Conservation (phyloP, 1,284 basidiomycete genomes). For the Leucoagaricus sp. region DNA sequence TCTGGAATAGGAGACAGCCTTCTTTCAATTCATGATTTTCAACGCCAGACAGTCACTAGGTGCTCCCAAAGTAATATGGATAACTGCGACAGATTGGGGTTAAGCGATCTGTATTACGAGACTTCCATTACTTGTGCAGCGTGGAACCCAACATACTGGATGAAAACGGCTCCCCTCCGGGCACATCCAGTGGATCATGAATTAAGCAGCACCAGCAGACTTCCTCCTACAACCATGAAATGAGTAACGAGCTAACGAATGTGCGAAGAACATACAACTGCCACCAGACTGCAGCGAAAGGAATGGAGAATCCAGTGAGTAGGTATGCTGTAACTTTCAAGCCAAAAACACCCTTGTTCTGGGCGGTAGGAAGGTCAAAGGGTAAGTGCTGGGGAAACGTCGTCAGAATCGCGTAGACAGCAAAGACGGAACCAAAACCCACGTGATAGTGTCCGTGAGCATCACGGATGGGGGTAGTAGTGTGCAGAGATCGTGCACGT, state of each 20-base stretch:
- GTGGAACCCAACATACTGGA: no score
- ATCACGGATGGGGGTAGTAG: slow-evolving; percentile 37
- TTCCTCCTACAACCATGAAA: slow-evolving; percentile 33
- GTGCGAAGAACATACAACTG: slow-evolving; percentile 58
- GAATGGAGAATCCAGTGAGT: slow-evolving; percentile 61
- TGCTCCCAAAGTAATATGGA: no score
- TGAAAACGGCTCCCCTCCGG: no score
- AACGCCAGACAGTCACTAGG: no score
- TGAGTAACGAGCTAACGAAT: slow-evolving; percentile 3
- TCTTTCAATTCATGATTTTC: no score
- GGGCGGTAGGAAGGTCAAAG: slow-evolving; percentile 54
- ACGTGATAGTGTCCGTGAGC: slow-evolving; percentile 65
- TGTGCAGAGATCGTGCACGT: slow-evolving; percentile 39
- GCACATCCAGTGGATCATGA: no score
- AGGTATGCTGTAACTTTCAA: slow-evolving; percentile 59
- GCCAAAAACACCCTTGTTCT: slow-evolving; percentile 58
- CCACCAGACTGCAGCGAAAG: slow-evolving; percentile 60
- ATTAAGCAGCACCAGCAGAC: slow-evolving; percentile 25
- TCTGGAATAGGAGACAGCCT: no score
- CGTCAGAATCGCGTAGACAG: slow-evolving; percentile 2
- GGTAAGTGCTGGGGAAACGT: slow-evolving; percentile 61
- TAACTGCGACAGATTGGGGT: no score
- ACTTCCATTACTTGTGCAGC: no score
- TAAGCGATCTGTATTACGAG: no score
- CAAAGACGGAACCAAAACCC: slow-evolving; percentile 22